These are phyloP conservation scores for Thermoascus crustaceus DNA, from an alignment of 2,329 filamentous ascomycete genomes.

Conservation along the genomic window DNA sequence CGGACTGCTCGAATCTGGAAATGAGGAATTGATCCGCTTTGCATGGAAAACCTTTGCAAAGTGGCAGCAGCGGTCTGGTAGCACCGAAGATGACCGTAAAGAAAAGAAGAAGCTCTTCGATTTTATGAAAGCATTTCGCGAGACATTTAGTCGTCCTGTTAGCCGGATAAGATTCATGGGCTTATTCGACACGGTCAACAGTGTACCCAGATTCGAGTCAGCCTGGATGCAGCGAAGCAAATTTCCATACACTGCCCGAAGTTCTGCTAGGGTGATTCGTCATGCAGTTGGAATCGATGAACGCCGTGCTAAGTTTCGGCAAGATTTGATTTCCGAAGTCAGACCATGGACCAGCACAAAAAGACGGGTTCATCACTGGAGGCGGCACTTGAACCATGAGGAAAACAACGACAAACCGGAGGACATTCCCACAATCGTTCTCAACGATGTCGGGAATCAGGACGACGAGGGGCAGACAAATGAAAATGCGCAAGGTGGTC, in stretches of 20 bases:
- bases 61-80: slow-evolving; percentile 30
- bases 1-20: slow-evolving; percentile 69
- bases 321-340: slow-evolving; percentile 46
- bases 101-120: slow-evolving; percentile 49
- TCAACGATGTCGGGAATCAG: slow-evolving; percentile 18
- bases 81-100: slow-evolving; percentile 19
- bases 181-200: slow-evolving; percentile 76
- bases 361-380: slow-evolving; percentile 13
- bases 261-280: slow-evolving; percentile 47
- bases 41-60: slow-evolving; percentile 57
- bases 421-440: slow-evolving; percentile 22
- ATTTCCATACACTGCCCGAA: slow-evolving; percentile 54
- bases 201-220: slow-evolving; percentile 66
- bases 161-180: slow-evolving; percentile 67
- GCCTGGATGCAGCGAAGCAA: slow-evolving; percentile 66
- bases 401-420: slow-evolving; percentile 8
- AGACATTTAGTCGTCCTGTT: slow-evolving; percentile 71
- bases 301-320: slow-evolving; percentile 50
- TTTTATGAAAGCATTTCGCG: slow-evolving; percentile 71
- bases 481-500: slow-evolving; percentile 8
- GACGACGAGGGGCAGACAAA: slow-evolving; percentile 4
- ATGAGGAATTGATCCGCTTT: slow-evolving; percentile 77
- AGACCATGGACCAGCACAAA: slow-evolving; percentile 22
- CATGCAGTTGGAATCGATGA: slow-evolving; percentile 53
- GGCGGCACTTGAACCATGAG: slow-evolving; percentile 12